Base-by-base conservation (phyloP, 768 basidiomycete genomes). In the Dioszegia hungarica region DNA sequence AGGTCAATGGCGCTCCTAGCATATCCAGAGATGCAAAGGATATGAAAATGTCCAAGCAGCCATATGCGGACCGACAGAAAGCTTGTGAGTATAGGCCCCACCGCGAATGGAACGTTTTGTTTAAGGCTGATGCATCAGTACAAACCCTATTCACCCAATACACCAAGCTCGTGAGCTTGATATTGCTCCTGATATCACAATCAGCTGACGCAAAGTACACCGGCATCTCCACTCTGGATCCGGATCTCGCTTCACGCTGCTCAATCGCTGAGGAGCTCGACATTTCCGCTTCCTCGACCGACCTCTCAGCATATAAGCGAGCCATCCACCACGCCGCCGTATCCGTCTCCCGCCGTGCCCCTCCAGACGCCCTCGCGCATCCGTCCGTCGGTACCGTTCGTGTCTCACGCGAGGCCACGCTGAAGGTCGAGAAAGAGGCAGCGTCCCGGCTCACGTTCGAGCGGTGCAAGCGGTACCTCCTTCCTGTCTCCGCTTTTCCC, bases 401-500 rank as follows among this genome's bases (percentile, higher is more conserved):
- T 55, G 71, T 73, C 17, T 67, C 68, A 9, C 64, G 64, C 12
- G 51, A 44, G 44, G 59, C 66, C 6, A 6, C 43, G 2, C 61
- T 66, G 28, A 38, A 45, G 15, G 38, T 47, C 0, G 72, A 69
- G n/a, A 73, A 74, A 39, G 70, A 61, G 15, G 66, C 65, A 54
- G 59, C 68, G 17, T 61, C 61, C 1, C 43, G 62, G 12, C 34
- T 77, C n/a, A 70, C 74, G 10, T 29, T 59, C 19, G 40, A 58
- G 3, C 56, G 51, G 25, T 78, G 94, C 31, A 78, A 84, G 55
- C 79, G 82, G 5, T 80, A 87, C 41, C 62, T 88, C 52, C 79
- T 90, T 60, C 77, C 86, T 2, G 60, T 77, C 17, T 80, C 82
- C 0, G 81, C 84, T 24, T 78, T 91, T 74, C 62, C 78, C 37